Percentiles rank a stretch among this genome's conserved stretches.
Evolutionary conservation across 129 eudicot genomes (phyloP).

Genomic region (Lactuca saligna): DNA sequence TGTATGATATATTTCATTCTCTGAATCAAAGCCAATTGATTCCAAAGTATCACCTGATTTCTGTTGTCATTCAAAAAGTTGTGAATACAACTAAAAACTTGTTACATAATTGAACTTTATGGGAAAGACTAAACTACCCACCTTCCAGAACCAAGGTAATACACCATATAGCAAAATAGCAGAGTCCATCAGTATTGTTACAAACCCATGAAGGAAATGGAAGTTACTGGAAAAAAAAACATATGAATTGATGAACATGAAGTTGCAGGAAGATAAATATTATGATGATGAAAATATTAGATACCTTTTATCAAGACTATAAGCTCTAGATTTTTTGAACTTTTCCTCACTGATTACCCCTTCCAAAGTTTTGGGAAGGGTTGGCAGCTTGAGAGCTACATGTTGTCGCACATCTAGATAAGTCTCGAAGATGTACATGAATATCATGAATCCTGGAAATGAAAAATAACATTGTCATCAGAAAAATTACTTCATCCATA

Average conservation of each 20-base stretch:
- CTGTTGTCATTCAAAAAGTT: constrained; percentile 40
- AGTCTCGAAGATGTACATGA: constrained; percentile 84
- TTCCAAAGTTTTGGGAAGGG: constrained; percentile 78
- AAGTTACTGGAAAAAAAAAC: constrained; percentile 53
- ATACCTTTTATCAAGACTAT: constrained; percentile 92
- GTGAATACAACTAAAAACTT: constrained; percentile 4
- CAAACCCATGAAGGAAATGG: constrained; percentile 85
- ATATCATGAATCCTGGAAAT: constrained; percentile 80
- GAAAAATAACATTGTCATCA: background rate
- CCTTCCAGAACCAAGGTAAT: constrained; percentile 98
- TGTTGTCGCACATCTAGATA: constrained; percentile 93
- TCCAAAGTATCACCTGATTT: constrained; percentile 66
- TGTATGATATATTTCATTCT: constrained; percentile 87
- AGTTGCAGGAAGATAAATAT: background rate
- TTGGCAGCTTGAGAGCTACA: constrained; percentile 75
- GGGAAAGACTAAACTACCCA: constrained; percentile 31
- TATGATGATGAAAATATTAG: background rate
- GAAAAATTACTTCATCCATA: background rate
- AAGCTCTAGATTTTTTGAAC: constrained; percentile 94
- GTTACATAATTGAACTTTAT: background rate
- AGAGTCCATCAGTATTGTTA: constrained; percentile 78
- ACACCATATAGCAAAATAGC: constrained; percentile 72
- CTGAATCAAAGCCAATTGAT: constrained; percentile 62
- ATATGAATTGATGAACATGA: background rate
- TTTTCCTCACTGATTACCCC: constrained; percentile 91